Conservation (phyloP, 495 filamentous ascomycete species). For the Geoglossum glabrum region DNA sequence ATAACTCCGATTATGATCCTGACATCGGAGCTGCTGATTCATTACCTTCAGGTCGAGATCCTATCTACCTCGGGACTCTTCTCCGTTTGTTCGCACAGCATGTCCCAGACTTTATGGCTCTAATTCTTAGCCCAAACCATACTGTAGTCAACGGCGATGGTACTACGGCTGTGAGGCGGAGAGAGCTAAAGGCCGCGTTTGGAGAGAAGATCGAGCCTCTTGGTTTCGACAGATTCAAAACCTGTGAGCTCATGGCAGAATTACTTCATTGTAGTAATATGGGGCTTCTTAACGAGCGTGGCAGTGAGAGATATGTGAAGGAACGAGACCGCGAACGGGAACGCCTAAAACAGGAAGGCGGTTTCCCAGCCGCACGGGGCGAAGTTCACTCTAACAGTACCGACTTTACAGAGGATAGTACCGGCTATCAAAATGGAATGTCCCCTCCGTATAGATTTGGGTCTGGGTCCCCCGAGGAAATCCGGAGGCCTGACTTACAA, state of each 20-base stretch:
- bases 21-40: conserved; percentile 63
- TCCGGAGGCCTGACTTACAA: conserved; percentile 38
- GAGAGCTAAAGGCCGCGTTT: conserved; percentile 64
- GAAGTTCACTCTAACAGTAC: conserved; percentile 21
- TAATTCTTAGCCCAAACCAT: conserved; percentile 50
- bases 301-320: conserved; percentile 71
- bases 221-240: conserved; percentile 97
- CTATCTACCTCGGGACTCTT: conserved; percentile 90
- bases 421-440: conserved; percentile 11
- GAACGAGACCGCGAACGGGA: conserved; percentile 68
- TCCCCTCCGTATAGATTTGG: conserved; percentile 10
- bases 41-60: conserved; percentile 65
- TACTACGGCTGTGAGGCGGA: conserved; percentile 35
- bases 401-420: conserved; percentile 30
- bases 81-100: conserved; percentile 75
- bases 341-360: conserved; percentile 50
- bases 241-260: conserved; percentile 97
- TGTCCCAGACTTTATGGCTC: conserved; percentile 88
- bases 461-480: conserved; percentile 25
- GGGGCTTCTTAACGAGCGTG: conserved; percentile 82
- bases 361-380: conserved; percentile 19
- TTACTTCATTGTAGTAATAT: conserved; percentile 97
- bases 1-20: conserved; percentile 97
- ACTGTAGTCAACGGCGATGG: conserved; percentile 38
- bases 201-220: conserved; percentile 82